Evolutionary conservation across 1,284 basidiomycete species (phyloP), one percentile per base, ranked within the genome.

Genomic region (Ceratobasidium sp.): DNA sequence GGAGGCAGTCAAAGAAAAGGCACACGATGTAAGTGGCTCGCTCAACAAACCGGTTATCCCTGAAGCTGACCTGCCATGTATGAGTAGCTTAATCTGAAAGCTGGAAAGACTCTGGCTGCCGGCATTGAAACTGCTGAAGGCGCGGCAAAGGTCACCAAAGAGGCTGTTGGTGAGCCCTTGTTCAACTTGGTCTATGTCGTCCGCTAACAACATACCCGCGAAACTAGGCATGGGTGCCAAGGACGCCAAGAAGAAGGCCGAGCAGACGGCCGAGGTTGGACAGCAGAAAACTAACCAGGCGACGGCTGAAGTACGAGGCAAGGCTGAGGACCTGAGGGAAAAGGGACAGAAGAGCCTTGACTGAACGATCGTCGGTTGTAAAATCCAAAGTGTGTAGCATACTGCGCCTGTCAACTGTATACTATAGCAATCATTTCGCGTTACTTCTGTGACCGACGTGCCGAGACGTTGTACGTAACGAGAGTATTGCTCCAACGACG

Each of bases 51-150:
- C 21, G 28, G 3, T 44, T 21, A 16, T 14, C 8, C 16, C 14
- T 25, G 16, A 38, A 21, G 23, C 38, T 36, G n/a, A 44, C 36
- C 18, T 18, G 14, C 3, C 21, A n/a, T 59, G 6, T n/a, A 28
- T 60, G 1, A n/a, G 12, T 40, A 73, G 73, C 36, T 73, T 7
- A 73, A 73, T 38, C 25, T 54, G 14, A 73, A 72, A 18, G 73
- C 72, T 23, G 73, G 73, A 48, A 73, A 72, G 73, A 58, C 53
- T 21, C 30, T 73, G n/a, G 73, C 73, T 14, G 42, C 67, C 40
- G 73, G 69, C 25, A 42, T 73, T 33, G 73, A 73, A 5, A 64
- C 40, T 23, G 60, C 56, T 44, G 73, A 73, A 28, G 30, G 28
- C 16, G 67, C 63, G 7, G 25, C 53, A n/a, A 36, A 73, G 4